Evolutionary conservation across 208 protist genomes (phyloP).

Genomic region (Leishmania aethiopica): DNA sequence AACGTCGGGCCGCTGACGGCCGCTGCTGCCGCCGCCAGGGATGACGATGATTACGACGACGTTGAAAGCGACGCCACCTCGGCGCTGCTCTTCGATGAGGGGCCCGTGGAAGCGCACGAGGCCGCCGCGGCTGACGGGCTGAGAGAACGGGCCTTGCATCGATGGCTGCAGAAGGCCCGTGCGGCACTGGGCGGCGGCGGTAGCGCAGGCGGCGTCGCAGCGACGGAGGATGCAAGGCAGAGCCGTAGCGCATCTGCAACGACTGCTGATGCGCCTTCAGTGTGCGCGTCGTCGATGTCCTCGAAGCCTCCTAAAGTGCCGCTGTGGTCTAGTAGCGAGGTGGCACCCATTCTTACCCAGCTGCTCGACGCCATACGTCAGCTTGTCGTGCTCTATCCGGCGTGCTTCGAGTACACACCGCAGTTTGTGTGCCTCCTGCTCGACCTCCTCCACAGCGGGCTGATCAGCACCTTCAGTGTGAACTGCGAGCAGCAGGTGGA

Average conservation of each 20-base stretch:
- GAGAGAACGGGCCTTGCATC: background rate
- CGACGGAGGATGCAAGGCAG: background rate
- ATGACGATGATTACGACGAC: slow-evolving; percentile 3
- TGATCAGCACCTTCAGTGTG: slow-evolving; percentile 62
- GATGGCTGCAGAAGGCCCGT: slow-evolving; percentile 3
- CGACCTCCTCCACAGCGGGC: slow-evolving; percentile 51
- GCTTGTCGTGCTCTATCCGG: slow-evolving; percentile 87
- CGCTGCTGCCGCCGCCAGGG: background rate
- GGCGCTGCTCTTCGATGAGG: background rate
- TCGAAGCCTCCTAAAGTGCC: background rate
- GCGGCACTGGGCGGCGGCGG: background rate
- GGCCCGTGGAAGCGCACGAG: background rate
- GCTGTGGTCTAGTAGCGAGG: slow-evolving; percentile 11
- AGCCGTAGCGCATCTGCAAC: background rate
- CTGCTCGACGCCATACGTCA: slow-evolving; percentile 95
- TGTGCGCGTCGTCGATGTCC: background rate
- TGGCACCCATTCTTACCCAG: slow-evolving; percentile 92
- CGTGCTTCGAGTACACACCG: slow-evolving; percentile 93
- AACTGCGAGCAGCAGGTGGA: slow-evolving; percentile 50
- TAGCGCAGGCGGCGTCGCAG: background rate
- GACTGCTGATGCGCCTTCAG: background rate
- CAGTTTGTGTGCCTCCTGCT: slow-evolving; percentile 74
- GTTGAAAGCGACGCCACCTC: background rate
- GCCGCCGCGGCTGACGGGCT: background rate
- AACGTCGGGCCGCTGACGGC: background rate